These are phyloP conservation scores for Casuarina cunninghamiana DNA, from an alignment of 306 rosid species.

Conservation along the genomic window DNA sequence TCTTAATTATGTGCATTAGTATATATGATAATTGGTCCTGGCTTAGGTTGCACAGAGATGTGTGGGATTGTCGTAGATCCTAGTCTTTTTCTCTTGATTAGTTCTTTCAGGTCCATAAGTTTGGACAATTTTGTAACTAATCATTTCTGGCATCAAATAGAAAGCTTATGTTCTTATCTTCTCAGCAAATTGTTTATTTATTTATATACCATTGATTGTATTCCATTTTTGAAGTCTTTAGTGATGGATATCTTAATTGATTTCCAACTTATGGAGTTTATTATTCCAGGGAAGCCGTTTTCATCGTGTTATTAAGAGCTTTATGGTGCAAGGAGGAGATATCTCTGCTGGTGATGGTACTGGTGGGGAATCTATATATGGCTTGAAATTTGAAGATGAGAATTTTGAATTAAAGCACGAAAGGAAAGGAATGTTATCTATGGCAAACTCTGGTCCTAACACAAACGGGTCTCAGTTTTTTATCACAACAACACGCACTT, in stretches of 20 bases:
- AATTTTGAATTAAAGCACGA: constrained; percentile 86
- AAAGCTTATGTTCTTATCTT: background rate
- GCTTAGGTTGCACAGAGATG: constrained; percentile 3
- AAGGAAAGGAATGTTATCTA: constrained; percentile 92
- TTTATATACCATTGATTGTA: background rate
- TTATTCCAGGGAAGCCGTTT: constrained; percentile 68
- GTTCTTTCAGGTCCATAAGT: background rate
- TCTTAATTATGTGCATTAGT: background rate
- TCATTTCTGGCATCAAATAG: background rate
- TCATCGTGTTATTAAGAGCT: constrained; percentile 76
- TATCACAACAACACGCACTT: constrained; percentile 75
- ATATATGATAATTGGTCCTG: background rate
- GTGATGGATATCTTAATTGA: background rate
- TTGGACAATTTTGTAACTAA: background rate
- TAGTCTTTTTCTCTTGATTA: background rate
- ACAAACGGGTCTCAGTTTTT: constrained; percentile 93
- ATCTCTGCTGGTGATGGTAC: constrained; percentile 91
- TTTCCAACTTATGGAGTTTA: constrained; percentile 15
- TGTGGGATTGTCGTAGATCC: background rate
- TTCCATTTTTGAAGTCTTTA: background rate
- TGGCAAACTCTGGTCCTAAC: constrained; percentile 83
- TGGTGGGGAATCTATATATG: constrained; percentile 90
- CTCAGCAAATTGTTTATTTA: background rate
- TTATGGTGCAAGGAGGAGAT: constrained; percentile 94
- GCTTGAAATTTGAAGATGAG: constrained; percentile 80